These are phyloP conservation scores for Rhizophagus prolifer DNA, from an alignment of 192 early-diverging fungal genomes.

Conservation along the genomic window DNA sequence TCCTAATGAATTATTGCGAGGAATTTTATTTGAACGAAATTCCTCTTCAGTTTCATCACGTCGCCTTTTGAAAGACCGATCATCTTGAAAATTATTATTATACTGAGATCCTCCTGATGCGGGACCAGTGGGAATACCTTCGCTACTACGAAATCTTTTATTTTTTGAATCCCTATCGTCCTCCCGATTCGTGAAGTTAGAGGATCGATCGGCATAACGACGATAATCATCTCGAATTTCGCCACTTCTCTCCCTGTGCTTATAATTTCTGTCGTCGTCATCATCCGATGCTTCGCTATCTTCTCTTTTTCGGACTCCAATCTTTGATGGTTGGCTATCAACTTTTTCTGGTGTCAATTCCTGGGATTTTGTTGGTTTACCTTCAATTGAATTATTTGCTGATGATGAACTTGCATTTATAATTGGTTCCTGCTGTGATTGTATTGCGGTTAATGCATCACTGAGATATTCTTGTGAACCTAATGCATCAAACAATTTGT, in stretches of 20 bases:
- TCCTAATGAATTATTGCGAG: constrained; percentile 24
- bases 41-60: constrained; percentile 31
- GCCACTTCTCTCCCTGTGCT: constrained; percentile 58
- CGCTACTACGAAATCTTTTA: constrained; percentile 30
- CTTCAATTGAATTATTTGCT: constrained; percentile 14
- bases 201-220: constrained; percentile 5
- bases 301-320: constrained; percentile 37
- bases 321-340: constrained; percentile 4
- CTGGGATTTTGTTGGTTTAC: constrained; percentile 2
- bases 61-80: constrained; percentile 27
- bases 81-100: constrained; percentile 30
- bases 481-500: constrained; percentile 55
- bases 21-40: constrained; percentile 30
- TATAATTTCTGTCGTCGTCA: constrained; percentile 69
- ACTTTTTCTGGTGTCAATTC: neutral
- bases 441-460: neutral
- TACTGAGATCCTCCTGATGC: constrained; percentile 26
- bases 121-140: constrained; percentile 33
- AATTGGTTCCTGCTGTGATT: constrained; percentile 1
- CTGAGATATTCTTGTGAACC: constrained; percentile 45
- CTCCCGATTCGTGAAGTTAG: constrained; percentile 20
- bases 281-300: constrained; percentile 62
- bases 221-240: constrained; percentile 39
- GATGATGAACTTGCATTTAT: constrained; percentile 1
- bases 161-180: constrained; percentile 33